These are phyloP conservation scores for Metarhizium robertsii DNA, from an alignment of 2,329 filamentous ascomycete genomes.

Conservation along the genomic window DNA sequence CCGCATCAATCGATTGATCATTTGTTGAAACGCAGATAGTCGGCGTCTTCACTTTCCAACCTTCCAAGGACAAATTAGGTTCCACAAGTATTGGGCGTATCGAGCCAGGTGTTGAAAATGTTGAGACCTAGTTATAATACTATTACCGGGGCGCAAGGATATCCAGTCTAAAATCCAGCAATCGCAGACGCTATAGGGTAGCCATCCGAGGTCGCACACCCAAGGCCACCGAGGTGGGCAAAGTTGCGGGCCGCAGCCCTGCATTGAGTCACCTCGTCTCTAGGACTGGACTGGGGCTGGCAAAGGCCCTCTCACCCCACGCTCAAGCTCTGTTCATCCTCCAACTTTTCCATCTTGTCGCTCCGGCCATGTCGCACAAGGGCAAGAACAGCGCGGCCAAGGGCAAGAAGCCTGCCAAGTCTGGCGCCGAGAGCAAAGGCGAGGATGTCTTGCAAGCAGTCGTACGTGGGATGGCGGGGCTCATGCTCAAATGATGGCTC, in stretches of 20 bases:
- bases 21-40: too few relatives aligned
- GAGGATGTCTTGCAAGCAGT: slow-evolving; percentile 51
- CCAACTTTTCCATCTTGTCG: slow-evolving; percentile 7
- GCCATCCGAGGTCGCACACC: not conserved
- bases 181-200: not conserved
- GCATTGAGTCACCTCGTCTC: slow-evolving; percentile 1
- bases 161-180: too few relatives aligned
- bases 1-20: too few relatives aligned
- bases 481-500: not conserved
- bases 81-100: too few relatives aligned
- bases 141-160: too few relatives aligned
- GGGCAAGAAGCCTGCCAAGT: slow-evolving; percentile 43
- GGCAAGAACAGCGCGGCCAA: slow-evolving; percentile 32
- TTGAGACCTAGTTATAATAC: too few relatives aligned
- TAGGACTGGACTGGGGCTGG: not conserved
- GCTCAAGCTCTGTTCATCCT: not conserved
- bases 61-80: too few relatives aligned
- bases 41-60: too few relatives aligned
- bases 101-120: too few relatives aligned
- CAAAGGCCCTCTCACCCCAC: not conserved
- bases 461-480: slow-evolving; percentile 30
- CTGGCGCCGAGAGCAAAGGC: slow-evolving; percentile 42
- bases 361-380: slow-evolving; percentile 35
- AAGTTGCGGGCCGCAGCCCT: not conserved
- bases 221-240: not conserved